Evolutionary conservation across 2,329 filamentous ascomycete genomes (phyloP).

Genomic region (Onygenales sp.): DNA sequence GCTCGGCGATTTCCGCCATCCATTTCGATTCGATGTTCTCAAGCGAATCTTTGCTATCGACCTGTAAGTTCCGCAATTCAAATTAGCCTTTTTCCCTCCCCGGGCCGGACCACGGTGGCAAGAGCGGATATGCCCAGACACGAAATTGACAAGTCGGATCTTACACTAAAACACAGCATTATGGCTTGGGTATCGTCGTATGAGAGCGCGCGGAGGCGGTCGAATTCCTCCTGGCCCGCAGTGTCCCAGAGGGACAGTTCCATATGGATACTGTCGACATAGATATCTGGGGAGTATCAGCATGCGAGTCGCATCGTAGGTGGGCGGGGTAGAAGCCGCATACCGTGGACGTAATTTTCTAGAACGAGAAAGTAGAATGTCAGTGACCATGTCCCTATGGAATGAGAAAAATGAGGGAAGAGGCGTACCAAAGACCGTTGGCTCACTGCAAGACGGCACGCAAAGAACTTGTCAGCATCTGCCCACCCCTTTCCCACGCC

Average conservation of each 20-base stretch:
- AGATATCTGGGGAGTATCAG: slow-evolving; percentile 60
- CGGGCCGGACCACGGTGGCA: no score
- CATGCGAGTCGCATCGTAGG: background rate
- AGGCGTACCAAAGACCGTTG: slow-evolving; percentile 70
- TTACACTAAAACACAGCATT: slow-evolving; percentile 91
- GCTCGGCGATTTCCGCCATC: slow-evolving; percentile 96
- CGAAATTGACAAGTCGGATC: slow-evolving; percentile 9
- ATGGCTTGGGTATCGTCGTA: slow-evolving; percentile 98
- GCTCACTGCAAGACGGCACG: slow-evolving; percentile 49
- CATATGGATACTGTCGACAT: slow-evolving; percentile 94
- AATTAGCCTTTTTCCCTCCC: background rate
- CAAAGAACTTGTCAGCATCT: slow-evolving; percentile 4
- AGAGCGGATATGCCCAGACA: background rate
- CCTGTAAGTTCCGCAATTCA: slow-evolving; percentile 28
- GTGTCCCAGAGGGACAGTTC: slow-evolving; percentile 98
- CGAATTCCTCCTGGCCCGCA: slow-evolving; percentile 97
- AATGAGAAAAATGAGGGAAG: slow-evolving; percentile 4
- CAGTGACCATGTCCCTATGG: background rate
- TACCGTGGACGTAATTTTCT: slow-evolving; percentile 98
- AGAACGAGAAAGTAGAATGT: slow-evolving; percentile 17
- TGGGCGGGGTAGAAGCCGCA: slow-evolving; percentile 17
- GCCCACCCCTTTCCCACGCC: slow-evolving; percentile 12
- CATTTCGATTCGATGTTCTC: slow-evolving; percentile 99
- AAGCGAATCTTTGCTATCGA: slow-evolving; percentile 90
- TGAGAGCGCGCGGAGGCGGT: slow-evolving; percentile 85